These are phyloP conservation scores for Suillus spraguei DNA, from an alignment of 768 basidiomycete genomes.

Conservation along the genomic window DNA sequence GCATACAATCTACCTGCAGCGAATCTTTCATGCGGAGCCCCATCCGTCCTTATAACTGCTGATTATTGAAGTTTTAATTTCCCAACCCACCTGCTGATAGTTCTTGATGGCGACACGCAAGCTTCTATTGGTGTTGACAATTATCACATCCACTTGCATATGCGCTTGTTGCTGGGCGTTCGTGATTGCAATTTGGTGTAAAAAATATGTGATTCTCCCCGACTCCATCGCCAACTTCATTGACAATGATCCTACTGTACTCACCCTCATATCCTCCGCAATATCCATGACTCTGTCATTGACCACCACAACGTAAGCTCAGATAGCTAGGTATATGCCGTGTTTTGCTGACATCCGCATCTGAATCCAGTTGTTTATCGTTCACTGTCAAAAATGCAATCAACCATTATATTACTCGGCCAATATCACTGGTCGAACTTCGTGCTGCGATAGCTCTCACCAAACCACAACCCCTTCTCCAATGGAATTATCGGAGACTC, in stretches of 20 bases:
- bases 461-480: neutral
- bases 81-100: neutral
- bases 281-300: neutral
- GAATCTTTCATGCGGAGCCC: neutral
- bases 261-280: neutral
- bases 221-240: neutral
- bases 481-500: neutral
- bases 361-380: neutral
- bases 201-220: neutral
- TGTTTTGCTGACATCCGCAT: neutral
- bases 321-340: neutral
- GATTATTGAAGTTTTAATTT: neutral
- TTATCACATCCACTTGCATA: neutral
- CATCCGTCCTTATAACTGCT: neutral
- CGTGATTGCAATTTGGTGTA: neutral
- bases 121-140: neutral
- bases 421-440: neutral
- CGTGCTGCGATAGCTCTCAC: neutral
- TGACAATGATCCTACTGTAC: neutral
- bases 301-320: neutral
- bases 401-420: neutral
- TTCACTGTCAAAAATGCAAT: neutral
- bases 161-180: neutral
- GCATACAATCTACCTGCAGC: neutral
- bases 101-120: neutral